These are phyloP conservation scores for Colletotrichum cuscutae DNA, from an alignment of 2,329 filamentous ascomycete species.

Conservation along the genomic window DNA sequence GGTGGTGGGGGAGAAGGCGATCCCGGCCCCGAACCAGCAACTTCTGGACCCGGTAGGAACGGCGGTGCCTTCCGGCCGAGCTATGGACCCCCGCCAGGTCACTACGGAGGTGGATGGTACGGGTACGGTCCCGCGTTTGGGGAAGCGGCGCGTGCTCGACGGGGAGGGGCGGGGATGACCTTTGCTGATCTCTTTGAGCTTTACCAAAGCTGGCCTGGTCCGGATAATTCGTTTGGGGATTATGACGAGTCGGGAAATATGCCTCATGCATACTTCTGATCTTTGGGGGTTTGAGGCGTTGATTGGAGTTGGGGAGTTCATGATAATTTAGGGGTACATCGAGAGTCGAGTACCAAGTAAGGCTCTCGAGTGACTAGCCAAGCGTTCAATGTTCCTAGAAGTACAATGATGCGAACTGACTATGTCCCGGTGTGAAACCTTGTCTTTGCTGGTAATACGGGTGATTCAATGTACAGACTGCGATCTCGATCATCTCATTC, in stretches of 20 bases:
- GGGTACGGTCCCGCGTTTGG: not conserved
- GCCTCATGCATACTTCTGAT: not conserved
- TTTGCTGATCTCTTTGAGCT: constrained; percentile 13
- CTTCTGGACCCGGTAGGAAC: not conserved
- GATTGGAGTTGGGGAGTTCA: too few relatives aligned
- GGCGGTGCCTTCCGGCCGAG: not conserved
- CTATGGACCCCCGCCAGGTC: not conserved
- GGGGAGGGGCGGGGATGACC: constrained; percentile 8
- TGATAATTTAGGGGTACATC: too few relatives aligned
- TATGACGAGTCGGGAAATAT: not conserved
- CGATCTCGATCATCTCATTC: too few relatives aligned
- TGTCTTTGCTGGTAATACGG: too few relatives aligned
- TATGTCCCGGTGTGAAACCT: too few relatives aligned
- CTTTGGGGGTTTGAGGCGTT: too few relatives aligned
- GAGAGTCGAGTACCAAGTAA: too few relatives aligned
- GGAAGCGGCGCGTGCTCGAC: not conserved
- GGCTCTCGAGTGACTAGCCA: too few relatives aligned
- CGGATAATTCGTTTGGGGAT: not conserved
- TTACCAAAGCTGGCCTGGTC: not conserved
- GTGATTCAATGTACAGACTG: too few relatives aligned
- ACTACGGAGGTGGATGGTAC: not conserved
- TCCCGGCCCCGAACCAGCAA: not conserved
- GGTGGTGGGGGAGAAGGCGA: too few relatives aligned
- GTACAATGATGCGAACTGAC: too few relatives aligned
- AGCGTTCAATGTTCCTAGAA: too few relatives aligned